phyloP scores from a whole-genome alignment of 805 yeast species.

The Yueomyces sinensis region DNA sequence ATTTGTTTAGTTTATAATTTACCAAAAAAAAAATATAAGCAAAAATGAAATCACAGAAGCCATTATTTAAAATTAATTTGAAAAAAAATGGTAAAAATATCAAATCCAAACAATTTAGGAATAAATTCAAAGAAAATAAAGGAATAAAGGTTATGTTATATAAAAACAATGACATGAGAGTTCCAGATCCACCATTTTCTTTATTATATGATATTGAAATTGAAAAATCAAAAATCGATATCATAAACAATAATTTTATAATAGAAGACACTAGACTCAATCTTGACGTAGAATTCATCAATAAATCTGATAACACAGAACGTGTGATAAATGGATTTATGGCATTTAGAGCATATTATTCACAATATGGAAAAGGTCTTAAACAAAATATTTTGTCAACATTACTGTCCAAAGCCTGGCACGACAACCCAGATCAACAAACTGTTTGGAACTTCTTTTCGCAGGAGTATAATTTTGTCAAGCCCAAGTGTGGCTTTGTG shows the following conservation, averaged over 20 bases:
- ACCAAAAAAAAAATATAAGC: too few species aligned
- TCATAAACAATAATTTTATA: not conserved
- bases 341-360: conserved; percentile 16
- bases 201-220: conserved; percentile 4
- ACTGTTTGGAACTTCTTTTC: conserved; percentile 10
- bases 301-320: conserved; percentile 1
- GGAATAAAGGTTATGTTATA: not conserved
- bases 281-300: too few species aligned
- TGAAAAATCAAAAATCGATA: conserved; percentile 3
- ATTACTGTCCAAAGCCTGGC: conserved; percentile 12
- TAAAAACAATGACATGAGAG: conserved; percentile 1
- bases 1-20: too few species aligned
- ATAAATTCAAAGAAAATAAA: not conserved
- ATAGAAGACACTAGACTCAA: not conserved
- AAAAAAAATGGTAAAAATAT: conserved; percentile 1
- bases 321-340: conserved; percentile 11
- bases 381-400: conserved; percentile 12
- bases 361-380: conserved; percentile 13
- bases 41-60: not conserved
- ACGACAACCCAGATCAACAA: conserved; percentile 6
- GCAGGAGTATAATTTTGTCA: conserved; percentile 18
- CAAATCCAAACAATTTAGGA: conserved; percentile 1
- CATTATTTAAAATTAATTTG: conserved; percentile 7
- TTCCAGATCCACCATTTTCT: conserved; percentile 6
- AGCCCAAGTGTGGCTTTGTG: conserved; percentile 23